Evolutionary conservation across 2,329 filamentous ascomycete genomes (phyloP), one percentile per base, ranked within the genome.

Genomic region (Colletotrichum lentis): DNA sequence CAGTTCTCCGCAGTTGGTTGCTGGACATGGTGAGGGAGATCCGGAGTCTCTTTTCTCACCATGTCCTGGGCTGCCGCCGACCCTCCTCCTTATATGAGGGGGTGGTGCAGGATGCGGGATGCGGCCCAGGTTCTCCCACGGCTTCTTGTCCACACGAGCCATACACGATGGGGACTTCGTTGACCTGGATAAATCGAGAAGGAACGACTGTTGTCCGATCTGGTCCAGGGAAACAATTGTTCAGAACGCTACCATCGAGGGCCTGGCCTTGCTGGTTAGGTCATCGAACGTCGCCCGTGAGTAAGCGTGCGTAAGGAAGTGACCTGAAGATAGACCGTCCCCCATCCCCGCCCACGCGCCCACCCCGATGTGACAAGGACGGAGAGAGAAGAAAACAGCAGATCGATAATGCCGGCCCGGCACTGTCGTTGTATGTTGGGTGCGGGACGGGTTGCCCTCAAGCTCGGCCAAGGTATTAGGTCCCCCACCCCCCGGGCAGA

Each of bases 261-360:
- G 49, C 41, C 27, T 69, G 62, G 66, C 56, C 62, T 60, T 61
- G 50, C 50, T 37, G 44, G 62, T 61, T 47, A 66, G 43, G 50
- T 69, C 66, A 69, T 66, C 55, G 56, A 69, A 52, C 62, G 39
- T 22, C 50, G 49, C 49, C 22, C 56, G 56, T 66, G 66, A 69
- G 62, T 69, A 66, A 69, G 66, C 66, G 62, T 66, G 50, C 44
- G 62, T 68, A 41, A 68, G 65, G 52, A 56, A 63, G 50, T 18
- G 55, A 56, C 31, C 16, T 55, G 49, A 52, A 56, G 55, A 55
- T 56, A 37, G 43, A 37, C 12, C 55, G 39, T 56, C 20, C 10
- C 31, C 31, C 31, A 35, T 35, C 31, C 31, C 27, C 27, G 1
- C 8, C 31, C 31, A 8, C 31, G 7, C 31, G 8, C 31, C 31